Evolutionary conservation across 306 rosid genomes (phyloP).

Genomic region (Fagus crenata): DNA sequence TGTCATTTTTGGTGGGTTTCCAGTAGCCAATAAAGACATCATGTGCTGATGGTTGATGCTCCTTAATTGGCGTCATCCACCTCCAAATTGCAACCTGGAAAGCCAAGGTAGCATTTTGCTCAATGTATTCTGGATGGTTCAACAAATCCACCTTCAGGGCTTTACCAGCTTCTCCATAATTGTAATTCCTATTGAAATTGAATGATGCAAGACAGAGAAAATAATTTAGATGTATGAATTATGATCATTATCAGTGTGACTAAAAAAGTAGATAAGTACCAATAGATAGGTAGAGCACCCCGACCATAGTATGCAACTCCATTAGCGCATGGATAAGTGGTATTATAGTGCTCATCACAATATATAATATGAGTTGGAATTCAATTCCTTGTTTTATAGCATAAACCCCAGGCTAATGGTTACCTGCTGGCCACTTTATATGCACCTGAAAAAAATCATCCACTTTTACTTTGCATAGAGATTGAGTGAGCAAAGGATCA

Average conservation of each 20-base stretch:
- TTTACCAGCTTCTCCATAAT: slow-evolving; percentile 71
- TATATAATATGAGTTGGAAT: slow-evolving; percentile 65
- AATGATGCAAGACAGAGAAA: no score
- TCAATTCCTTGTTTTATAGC: slow-evolving; percentile 88
- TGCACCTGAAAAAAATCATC: slow-evolving; percentile 61
- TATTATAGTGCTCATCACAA: slow-evolving; percentile 74
- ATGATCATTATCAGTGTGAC: background rate
- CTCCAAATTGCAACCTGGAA: slow-evolving; percentile 86
- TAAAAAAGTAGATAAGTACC: slow-evolving; percentile 51
- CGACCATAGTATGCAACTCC: slow-evolving; percentile 88
- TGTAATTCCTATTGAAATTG: slow-evolving; percentile 75
- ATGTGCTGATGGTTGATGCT: slow-evolving; percentile 80
- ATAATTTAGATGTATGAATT: no score
- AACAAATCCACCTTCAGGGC: slow-evolving; percentile 70
- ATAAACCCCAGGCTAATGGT: slow-evolving; percentile 89
- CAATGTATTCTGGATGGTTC: slow-evolving; percentile 84
- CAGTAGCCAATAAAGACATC: slow-evolving; percentile 73
- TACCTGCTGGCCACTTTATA: slow-evolving; percentile 96
- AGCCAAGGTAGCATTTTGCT: slow-evolving; percentile 90
- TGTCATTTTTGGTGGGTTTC: slow-evolving; percentile 94
- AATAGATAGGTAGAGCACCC: slow-evolving; percentile 88
- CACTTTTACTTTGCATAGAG: slow-evolving; percentile 13
- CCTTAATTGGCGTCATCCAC: slow-evolving; percentile 80
- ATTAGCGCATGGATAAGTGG: slow-evolving; percentile 75
- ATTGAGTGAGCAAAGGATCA: background rate